Evolutionary conservation across 1,139 yeast species (phyloP).

Genomic region (Scheffersomyces cryptocercus): DNA sequence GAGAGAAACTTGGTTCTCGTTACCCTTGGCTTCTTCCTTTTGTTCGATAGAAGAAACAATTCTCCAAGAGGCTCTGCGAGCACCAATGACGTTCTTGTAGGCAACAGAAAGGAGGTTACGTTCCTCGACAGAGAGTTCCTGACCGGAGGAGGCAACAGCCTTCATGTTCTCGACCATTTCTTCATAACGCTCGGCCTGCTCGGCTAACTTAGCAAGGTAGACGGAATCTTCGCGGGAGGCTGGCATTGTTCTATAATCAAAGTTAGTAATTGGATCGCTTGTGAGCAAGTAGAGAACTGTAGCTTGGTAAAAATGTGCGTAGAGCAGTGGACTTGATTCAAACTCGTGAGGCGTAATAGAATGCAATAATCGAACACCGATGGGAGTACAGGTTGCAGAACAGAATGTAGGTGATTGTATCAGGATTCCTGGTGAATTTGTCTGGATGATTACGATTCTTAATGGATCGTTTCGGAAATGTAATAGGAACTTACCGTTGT

Average conservation of each 20-base stretch:
- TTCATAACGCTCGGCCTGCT: slow-evolving; percentile 99
- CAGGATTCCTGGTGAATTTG: too few relatives aligned
- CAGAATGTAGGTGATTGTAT: too few relatives aligned
- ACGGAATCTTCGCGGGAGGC: slow-evolving; percentile 97
- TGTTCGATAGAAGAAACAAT: slow-evolving; percentile 96
- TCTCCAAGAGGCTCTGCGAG: slow-evolving; percentile 99
- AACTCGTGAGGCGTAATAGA: too few relatives aligned
- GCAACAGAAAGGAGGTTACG: slow-evolving; percentile 97
- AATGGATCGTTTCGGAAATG: too few relatives aligned
- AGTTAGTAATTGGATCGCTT: too few relatives aligned
- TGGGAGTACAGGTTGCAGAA: too few relatives aligned
- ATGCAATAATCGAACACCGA: too few relatives aligned
- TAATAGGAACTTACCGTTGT: too few relatives aligned
- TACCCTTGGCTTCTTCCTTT: slow-evolving; percentile 96
- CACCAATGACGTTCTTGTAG: slow-evolving; percentile 97
- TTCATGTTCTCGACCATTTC: slow-evolving; percentile 99
- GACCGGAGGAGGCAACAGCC: slow-evolving; percentile 94
- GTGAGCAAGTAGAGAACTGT: too few relatives aligned
- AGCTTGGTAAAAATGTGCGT: too few relatives aligned
- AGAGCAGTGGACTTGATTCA: too few relatives aligned
- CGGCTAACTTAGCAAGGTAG: slow-evolving; percentile 97
- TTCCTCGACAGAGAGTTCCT: slow-evolving; percentile 95
- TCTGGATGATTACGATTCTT: too few relatives aligned
- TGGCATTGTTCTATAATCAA: slow-evolving; percentile 52
- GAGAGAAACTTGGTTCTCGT: slow-evolving; percentile 81